Base-by-base conservation (phyloP, 2,329 filamentous ascomycete species). In the Aureobasidium sp. region DNA sequence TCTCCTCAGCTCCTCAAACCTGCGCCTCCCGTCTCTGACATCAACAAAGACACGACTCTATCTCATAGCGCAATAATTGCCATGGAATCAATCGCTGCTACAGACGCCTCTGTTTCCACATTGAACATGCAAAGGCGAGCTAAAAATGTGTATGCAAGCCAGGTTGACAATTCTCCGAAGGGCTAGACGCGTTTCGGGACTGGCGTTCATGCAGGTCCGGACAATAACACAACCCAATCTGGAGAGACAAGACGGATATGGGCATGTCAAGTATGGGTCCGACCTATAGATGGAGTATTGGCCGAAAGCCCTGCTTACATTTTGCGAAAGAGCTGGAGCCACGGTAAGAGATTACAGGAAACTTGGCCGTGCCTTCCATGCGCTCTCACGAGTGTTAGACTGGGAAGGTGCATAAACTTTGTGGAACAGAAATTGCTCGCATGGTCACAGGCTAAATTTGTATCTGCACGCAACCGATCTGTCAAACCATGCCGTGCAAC, bases 181-280 rank as follows among this genome's bases (percentile, higher is more conserved):
- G 12, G 31, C 56, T 59, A 59, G 36, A 31, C 44, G 20, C 55
- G 8, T 20, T 59, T 49, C 37, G 44, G 44, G 44, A 22, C 14
- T 59, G 44, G 44, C 34, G 44, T 48, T 41, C 44, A 59, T 59
- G 56, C 56, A 59, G 56, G 56, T 59, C 56, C 56, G 56, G 56
- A 49, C 42, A 59, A 39, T 49, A 56, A 27, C 44, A 59, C 44
- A 41, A 49, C 56, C 56, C 42, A 58, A 58, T 58, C 55, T 37
- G 55, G 41, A 6, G 22, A 59, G 25, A 29, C 9, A 20, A 20
- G 15, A 49, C 44, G 22, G 17, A 59, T 27, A 29, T 49, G 56
- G 56, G 36, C 12, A 39, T 59, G 31, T 49, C 52, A 29, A 44
- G 39, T 56, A 44, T 22, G 22, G 27, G 34, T 56, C 27, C 52